Base-by-base conservation (phyloP, 495 filamentous ascomycete species). In the Podospora anserina region DNA sequence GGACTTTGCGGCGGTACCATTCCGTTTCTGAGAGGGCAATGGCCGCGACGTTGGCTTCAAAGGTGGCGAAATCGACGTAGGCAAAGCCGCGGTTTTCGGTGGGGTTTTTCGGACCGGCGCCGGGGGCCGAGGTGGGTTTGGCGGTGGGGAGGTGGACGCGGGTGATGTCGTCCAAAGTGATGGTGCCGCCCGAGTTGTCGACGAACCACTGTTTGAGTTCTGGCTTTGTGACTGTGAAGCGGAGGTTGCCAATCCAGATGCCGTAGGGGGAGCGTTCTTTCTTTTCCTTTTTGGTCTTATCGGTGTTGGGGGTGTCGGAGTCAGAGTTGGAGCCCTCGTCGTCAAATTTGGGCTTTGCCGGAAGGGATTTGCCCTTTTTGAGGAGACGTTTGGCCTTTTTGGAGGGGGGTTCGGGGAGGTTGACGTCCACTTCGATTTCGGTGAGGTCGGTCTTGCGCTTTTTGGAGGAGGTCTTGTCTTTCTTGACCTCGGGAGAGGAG, bases 171-270 rank as follows among this genome's bases (percentile, higher is more conserved):
- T 86, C 83, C 53, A 89, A 86, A 30, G 86, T 80, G 66, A 97
- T 91, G 59, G 77, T 77, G 66, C 87, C 88, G 58, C 82, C 82
- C 1, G 80, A 80, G 71, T 90, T 85, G 60, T 85, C 85, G n/a
- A 87, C 88, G 20, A 99, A 78, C 82, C 96, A 97, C 53, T 82
- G 83, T 66, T 87, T 85, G 60, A 99, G 81, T 66, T 92, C 89
- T 9, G 83, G 79, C 69, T 90, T 87, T 64, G 88, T 94, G 34
- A 88, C 78, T n/a, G 85, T 85, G 82, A 92, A 99, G 15, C 88
- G 86, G 32, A 99, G 80, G 79, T 99, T 99, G 69, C 95, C 95
- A 69, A 99, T 92, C 95, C 95, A 99, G 64, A 98, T 85, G 49
- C 94, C 92, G 77, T 91, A 86, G 16, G 90, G 87, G 6, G 92